Evolutionary conservation across 2,329 filamentous ascomycete genomes (phyloP).

Genomic region (Cylindrodendrum hubeiense): DNA sequence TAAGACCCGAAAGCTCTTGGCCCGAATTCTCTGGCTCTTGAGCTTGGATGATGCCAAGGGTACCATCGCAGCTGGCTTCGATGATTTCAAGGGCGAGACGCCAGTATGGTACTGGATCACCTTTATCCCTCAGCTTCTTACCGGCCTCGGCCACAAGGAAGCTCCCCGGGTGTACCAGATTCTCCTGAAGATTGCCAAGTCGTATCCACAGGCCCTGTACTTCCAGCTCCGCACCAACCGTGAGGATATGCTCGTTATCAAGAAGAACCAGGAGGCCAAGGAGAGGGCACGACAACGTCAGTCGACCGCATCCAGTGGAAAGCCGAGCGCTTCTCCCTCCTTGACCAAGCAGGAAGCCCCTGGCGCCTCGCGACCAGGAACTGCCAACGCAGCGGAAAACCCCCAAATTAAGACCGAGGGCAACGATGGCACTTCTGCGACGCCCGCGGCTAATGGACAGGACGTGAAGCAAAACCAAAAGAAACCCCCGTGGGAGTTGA

Average conservation of each 20-base stretch:
- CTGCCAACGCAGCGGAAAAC: slow-evolving; percentile 60
- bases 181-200: slow-evolving; percentile 92
- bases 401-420: slow-evolving; percentile 60
- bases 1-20: slow-evolving; percentile 93
- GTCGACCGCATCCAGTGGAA: slow-evolving; percentile 57
- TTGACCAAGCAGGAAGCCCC: slow-evolving; percentile 66
- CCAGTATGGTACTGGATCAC: slow-evolving; percentile 99
- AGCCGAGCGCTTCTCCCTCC: slow-evolving; percentile 60
- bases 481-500: slow-evolving; percentile 95
- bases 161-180: slow-evolving; percentile 88
- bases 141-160: slow-evolving; percentile 91
- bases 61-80: slow-evolving; percentile 86
- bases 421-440: slow-evolving; percentile 47
- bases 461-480: slow-evolving; percentile 56
- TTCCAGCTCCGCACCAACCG: slow-evolving; percentile 94
- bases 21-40: slow-evolving; percentile 93
- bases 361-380: slow-evolving; percentile 62
- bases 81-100: slow-evolving; percentile 97
- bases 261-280: slow-evolving; percentile 86
- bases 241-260: slow-evolving; percentile 93
- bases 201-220: slow-evolving; percentile 95
- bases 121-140: slow-evolving; percentile 96
- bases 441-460: slow-evolving; percentile 43
- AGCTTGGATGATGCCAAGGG: slow-evolving; percentile 92
- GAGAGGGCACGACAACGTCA: slow-evolving; percentile 70